Evolutionary conservation across 371 early-diverging fungal genomes (phyloP), one percentile per base, ranked within the genome.

Genomic region (Mucor plumbeus): DNA sequence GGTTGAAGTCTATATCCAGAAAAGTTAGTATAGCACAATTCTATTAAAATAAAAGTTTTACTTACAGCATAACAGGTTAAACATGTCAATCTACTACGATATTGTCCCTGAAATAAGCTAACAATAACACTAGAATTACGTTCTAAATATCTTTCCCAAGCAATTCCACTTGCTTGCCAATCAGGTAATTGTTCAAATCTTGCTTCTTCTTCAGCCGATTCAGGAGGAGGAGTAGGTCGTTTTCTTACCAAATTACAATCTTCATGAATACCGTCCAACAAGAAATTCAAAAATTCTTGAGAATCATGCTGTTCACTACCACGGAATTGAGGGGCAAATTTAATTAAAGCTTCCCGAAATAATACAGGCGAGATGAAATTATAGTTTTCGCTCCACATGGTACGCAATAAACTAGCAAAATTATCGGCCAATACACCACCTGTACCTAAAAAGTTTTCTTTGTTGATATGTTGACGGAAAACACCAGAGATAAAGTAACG

Each of bases 51-150:
- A 35, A 21, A 15, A 13, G 31, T 33, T 10, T 31, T n/a, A 59
- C 65, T 65, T 59, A 65, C 65, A 15, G 67, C 17, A 5, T 83
- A 73, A 79, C 99, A 99, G 15, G 85, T 85, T 21, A 88, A 71
- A 67, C 99, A 99, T 41, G 82, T 83, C 39, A 99, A 74, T 47
- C 86, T 81, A 69, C 92, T 93, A 66, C 86, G 85, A 58, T 93
- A 88, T 71, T 92, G 93, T 5, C 96, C 97, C 80, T 95, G 96
- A 72, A 98, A 95, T 68, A 95, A 60, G 39, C 90, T 91, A 7
- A 97, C 97, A 53, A 99, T 85, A n/a, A 98, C 90, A 56, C 95
- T 94, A 64, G 89, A 83, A 75, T 99, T 96, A 13, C 87, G 73
- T 56, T 78, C 68, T 56, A 88, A 76, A 75, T 97, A 95, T 26